phyloP scores from a whole-genome alignment of 768 basidiomycete species.

The Russula vinacea region DNA sequence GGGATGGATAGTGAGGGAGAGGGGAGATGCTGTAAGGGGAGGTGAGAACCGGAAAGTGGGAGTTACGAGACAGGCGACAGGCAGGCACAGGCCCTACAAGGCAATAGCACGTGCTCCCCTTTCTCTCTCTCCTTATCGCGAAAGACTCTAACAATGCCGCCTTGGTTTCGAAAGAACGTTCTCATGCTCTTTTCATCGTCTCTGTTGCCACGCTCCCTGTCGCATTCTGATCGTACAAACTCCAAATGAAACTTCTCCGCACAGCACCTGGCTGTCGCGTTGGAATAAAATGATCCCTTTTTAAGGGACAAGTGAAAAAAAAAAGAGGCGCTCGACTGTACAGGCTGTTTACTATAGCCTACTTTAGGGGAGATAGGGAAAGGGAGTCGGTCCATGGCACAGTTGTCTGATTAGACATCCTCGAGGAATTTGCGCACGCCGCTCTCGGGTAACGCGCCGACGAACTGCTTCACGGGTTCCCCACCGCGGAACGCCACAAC shows the following conservation, averaged over 20 bases:
- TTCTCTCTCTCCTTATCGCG: not conserved
- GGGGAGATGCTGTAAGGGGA: not conserved
- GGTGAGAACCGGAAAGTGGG: not conserved
- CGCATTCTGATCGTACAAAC: constrained; percentile 1
- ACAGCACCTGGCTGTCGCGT: not conserved
- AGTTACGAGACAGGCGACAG: not conserved
- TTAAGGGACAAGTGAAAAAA: not conserved
- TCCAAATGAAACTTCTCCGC: constrained; percentile 7
- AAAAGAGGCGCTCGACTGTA: not conserved
- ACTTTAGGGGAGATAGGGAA: not conserved
- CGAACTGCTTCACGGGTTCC: constrained; percentile 54
- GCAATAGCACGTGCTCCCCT: constrained; percentile 5
- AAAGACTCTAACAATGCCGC: too few species aligned
- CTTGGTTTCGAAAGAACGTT: constrained; percentile 1
- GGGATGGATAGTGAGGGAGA: not conserved
- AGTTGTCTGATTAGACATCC: constrained; percentile 22
- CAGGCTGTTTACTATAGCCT: not conserved
- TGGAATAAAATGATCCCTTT: not conserved
- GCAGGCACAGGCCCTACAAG: not conserved
- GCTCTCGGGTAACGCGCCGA: constrained; percentile 41
- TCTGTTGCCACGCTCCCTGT: constrained; percentile 6
- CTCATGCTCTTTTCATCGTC: constrained; percentile 2
- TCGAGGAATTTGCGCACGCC: constrained; percentile 34
- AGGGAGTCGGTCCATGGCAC: not conserved
- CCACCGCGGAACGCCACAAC: constrained; percentile 75